Base-by-base conservation (phyloP, 176 grass and related monocot genomes). In the Musa itinerans region DNA sequence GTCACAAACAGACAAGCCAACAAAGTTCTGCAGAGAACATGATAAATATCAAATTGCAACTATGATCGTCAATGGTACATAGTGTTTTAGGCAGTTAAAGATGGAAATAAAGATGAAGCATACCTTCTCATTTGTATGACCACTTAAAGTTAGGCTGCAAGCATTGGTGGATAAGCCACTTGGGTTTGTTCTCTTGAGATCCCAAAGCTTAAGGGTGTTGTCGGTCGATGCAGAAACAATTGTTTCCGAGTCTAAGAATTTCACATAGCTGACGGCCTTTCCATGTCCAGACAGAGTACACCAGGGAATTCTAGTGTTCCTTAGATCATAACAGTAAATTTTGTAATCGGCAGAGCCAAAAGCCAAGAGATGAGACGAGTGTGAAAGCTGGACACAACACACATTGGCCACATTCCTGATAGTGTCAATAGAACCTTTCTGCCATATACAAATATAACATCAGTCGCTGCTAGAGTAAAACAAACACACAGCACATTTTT, bases 61-160 rank as follows among this genome's bases (percentile, higher is more conserved):
- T 59, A 76, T 22, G 14, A 22, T 78, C 71, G 2, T 53, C 9
- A 77, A 2, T 71, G 27, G 26, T 23, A 61, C 17, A 74, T 17
- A 78, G 66, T 72, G 26, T 69, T 50, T 70, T 74, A 81, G 63
- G 20, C 52, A 17, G 12, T 12, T 49, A 66, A 69, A 25, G 76
- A 53, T 22, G 17, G 15, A 78, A 83, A 73, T 12, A 69, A 64
- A n/a, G 21, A 57, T 50, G 68, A 68, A n/a, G 62, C 24, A 68
- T 71, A 96, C 93, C 89, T 99, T 99, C 81, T 99, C 96, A 48
- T 99, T 95, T 73, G 91, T 89, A 84, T 99, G 96, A 61, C 96
- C 96, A 27, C 71, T 84, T 71, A 99, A 79, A 16, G 91, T 95
- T 75, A 89, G 74, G 66, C 76, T 83, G 74, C 91, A 99, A 26